These are phyloP conservation scores for Aspergillaceae sp. DNA, from an alignment of 2,329 filamentous ascomycete genomes.

Conservation along the genomic window DNA sequence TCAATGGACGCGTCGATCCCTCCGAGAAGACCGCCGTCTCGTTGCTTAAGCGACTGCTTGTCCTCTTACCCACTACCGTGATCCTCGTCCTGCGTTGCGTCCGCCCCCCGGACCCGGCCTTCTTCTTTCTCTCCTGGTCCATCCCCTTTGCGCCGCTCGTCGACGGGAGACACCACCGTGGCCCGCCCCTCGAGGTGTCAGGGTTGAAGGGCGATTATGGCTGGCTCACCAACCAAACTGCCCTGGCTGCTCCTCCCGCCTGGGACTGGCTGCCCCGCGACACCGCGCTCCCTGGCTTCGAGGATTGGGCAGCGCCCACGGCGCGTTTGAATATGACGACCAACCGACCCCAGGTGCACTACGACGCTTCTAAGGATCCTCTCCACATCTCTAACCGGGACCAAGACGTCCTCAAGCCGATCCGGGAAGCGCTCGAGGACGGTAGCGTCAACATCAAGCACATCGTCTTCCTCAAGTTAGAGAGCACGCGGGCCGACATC, in stretches of 20 bases:
- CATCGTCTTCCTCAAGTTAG: constrained; percentile 34
- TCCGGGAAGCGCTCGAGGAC: constrained; percentile 11
- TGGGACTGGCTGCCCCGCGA: constrained; percentile 14
- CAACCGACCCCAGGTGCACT: constrained; percentile 13
- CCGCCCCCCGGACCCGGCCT: constrained; percentile 20
- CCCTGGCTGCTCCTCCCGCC: constrained; percentile 6
- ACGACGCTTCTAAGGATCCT: constrained; percentile 30
- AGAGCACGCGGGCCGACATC: constrained; percentile 39
- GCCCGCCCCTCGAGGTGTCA: constrained; percentile 8
- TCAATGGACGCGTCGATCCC: constrained; percentile 2
- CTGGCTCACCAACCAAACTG: constrained; percentile 9
- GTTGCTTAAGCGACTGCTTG: constrained; percentile 8
- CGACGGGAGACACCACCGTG: constrained; percentile 5
- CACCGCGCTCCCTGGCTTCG: constrained; percentile 9
- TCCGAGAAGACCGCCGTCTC: constrained; percentile 4
- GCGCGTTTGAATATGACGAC: constrained; percentile 2
- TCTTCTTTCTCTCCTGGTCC: constrained; percentile 10
- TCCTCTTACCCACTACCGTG: constrained; percentile 14
- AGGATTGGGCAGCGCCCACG: constrained; percentile 10
- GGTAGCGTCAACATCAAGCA: constrained; percentile 33
- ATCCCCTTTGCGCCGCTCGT: constrained; percentile 11
- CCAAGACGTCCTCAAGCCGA: constrained; percentile 16
- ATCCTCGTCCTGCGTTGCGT: constrained; percentile 18
- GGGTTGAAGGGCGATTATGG: constrained; percentile 7
- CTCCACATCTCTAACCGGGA: constrained; percentile 33